Evolutionary conservation across 306 rosid species (phyloP), one percentile per base, ranked within the genome.

Genomic region (Prinsepia uniflora): DNA sequence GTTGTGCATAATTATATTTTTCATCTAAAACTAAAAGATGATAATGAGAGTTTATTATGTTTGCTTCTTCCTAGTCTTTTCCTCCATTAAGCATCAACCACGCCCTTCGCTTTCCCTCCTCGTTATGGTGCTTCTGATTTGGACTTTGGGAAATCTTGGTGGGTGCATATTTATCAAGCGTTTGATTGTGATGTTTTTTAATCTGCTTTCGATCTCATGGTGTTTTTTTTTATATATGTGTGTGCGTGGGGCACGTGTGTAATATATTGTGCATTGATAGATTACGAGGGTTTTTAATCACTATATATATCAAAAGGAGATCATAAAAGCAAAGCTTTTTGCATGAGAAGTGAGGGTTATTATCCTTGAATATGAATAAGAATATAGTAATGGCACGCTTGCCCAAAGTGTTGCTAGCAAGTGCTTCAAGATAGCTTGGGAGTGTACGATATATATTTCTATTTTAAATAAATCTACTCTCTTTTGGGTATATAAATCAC

Each of bases 131-230:
- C 65, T 70, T 72, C 60, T 76, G 36, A 65, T 64, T 65, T 58
- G 62, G 66, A 80, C 62, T 54, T 19, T 46, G 77, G 43, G 60
- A 75, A 48, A 70, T 42, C 42, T 55, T 70, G 65, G 74, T 70
- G 74, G 56, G 56, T 56, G 36, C 66, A 44, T 24, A 22, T 70
- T 24, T 24, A 43, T 70, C 19, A 59, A 30, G 64, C 64, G 54
- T 70, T 65, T 59, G 82, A 87, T 48, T 72, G 72, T 15, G 92
- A 76, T 83, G 46, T 68, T 70, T 64, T n/a, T n/a, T n/a, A n/a
- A n/a, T 24, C 30, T 24, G 30, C 30, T 24, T 24, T 24, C 2
- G 30, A 24, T 24, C 30, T 24, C 30, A 24, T 2, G 1, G 30
- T 24, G 30, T 24, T 24, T 0, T 24, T 2, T 0, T 24, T 24